Conservation (phyloP, 495 filamentous ascomycete genomes). For the Penicillium simplicissimum region DNA sequence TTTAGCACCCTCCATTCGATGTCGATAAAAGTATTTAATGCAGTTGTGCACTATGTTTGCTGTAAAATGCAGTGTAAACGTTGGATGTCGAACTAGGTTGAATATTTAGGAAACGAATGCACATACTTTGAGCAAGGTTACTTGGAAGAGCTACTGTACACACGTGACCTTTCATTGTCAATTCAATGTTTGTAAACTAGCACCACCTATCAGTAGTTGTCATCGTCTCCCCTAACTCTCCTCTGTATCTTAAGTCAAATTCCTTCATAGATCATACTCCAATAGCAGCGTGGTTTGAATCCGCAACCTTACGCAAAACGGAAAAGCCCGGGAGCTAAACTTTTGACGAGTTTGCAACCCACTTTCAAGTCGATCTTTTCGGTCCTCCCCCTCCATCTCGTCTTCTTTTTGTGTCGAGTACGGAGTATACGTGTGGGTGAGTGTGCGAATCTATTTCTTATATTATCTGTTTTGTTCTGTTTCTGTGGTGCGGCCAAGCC, state of each 20-base stretch:
- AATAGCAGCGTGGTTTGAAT: neutral
- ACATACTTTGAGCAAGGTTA: neutral
- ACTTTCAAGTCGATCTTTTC: conserved; percentile 22
- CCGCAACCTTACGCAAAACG: conserved; percentile 43
- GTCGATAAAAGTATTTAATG: neutral
- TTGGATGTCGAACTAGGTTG: neutral
- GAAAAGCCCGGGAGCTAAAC: conserved; percentile 47
- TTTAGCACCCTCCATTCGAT: neutral
- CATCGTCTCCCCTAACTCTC: neutral
- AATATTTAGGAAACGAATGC: neutral
- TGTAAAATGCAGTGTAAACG: neutral
- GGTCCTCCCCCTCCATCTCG: conserved; percentile 6
- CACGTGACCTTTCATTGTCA: too few species aligned
- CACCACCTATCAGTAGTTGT: too few species aligned
- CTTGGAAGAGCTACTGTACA: too few species aligned
- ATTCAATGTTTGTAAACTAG: too few species aligned
- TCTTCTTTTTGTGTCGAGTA: conserved; percentile 4
- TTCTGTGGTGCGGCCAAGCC: neutral
- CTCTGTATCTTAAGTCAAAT: too few species aligned
- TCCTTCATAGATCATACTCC: neutral
- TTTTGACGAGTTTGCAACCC: conserved; percentile 35
- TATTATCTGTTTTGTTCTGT: conserved; percentile 8
- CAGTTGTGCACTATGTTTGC: neutral
- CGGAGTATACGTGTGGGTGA: neutral
- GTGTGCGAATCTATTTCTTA: neutral